Evolutionary conservation across 805 yeast genomes (phyloP), one percentile per base, ranked within the genome.

Genomic region (Candida cerambycidarum): DNA sequence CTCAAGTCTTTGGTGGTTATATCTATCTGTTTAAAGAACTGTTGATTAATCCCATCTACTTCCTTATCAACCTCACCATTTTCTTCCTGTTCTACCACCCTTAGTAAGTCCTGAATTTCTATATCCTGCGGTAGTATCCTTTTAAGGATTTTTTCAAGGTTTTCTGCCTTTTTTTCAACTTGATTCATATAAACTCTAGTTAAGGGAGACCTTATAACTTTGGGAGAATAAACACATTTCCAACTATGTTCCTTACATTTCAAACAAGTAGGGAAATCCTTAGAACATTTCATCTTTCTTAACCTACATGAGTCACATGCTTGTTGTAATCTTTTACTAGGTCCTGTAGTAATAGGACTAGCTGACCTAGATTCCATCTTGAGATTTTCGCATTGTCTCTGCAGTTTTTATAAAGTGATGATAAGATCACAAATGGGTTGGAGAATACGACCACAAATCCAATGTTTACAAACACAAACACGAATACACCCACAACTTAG

Each of bases 271-370:
- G 96, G 96, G 21, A 63, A 70, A 45, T 83, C 88, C 55, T 86
- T 88, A 23, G 95, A 80, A 57, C 96, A 88, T 57, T 82, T 83
- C 50, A 87, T 71, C 63, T 88, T 88, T 41, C 92, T 72, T 48
- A 80, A 75, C 24, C 96, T 76, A 57, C 96, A 88, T 4, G 89
- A 81, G 58, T 88, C 96, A 63, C 96, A 88, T 5, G 82, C 82
- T 19, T 43, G 46, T 37, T 21, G 42, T 7, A 41, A 27, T 29
- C 25, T 27, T 15, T 35, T 41, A 21, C 32, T 24, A 6, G 25
- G 12, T 12, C 32, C 32, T 24, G 12, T 14, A 17, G 15, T 5
- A 12, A 25, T 15, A 23, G 38, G 38, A 24, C 38, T 34, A 14
- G 38, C 21, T 34, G 38, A 34, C 29, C 21, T 34, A 5, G 38